Evolutionary conservation across 768 basidiomycete genomes (phyloP).

Genomic region (Albatrellus ellisii): DNA sequence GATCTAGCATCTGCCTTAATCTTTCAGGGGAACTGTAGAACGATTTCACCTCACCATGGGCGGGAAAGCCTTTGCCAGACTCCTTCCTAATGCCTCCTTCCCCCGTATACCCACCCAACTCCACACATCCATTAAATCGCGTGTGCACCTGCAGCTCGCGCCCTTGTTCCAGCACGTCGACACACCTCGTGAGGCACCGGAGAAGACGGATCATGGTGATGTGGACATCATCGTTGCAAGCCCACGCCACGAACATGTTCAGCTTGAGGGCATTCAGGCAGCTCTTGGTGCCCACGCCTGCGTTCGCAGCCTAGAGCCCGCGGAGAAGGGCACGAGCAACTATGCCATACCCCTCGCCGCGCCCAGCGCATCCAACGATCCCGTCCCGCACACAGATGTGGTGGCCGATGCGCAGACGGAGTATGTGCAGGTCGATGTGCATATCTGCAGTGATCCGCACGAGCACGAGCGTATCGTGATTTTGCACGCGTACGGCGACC

Average conservation of each 20-base stretch:
- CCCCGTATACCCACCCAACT: not conserved
- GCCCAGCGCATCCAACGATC: no score
- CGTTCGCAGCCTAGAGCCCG: constrained; percentile 29
- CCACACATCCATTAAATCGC: not conserved
- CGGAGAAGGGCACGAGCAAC: constrained; percentile 46
- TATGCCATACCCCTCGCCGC: constrained; percentile 37
- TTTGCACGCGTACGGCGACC: constrained; percentile 55
- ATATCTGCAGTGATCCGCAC: constrained; percentile 36
- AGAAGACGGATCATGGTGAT: constrained; percentile 55
- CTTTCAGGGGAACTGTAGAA: no score
- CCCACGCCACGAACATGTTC: constrained; percentile 21
- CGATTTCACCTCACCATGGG: not conserved
- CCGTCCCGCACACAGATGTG: no score
- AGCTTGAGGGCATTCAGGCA: constrained; percentile 17
- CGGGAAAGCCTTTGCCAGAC: not conserved
- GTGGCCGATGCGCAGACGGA: constrained; percentile 16
- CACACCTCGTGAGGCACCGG: constrained; percentile 50
- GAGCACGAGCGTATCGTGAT: constrained; percentile 40
- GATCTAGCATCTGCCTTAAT: no score
- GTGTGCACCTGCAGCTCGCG: not conserved
- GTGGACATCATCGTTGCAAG: constrained; percentile 49
- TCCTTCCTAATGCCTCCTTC: not conserved
- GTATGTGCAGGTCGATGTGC: constrained; percentile 47
- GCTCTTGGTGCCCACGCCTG: constrained; percentile 29
- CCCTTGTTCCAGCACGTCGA: constrained; percentile 27